Evolutionary conservation across 768 basidiomycete species (phyloP), one percentile per base, ranked within the genome.

Genomic region (Tubosaeta sp.): DNA sequence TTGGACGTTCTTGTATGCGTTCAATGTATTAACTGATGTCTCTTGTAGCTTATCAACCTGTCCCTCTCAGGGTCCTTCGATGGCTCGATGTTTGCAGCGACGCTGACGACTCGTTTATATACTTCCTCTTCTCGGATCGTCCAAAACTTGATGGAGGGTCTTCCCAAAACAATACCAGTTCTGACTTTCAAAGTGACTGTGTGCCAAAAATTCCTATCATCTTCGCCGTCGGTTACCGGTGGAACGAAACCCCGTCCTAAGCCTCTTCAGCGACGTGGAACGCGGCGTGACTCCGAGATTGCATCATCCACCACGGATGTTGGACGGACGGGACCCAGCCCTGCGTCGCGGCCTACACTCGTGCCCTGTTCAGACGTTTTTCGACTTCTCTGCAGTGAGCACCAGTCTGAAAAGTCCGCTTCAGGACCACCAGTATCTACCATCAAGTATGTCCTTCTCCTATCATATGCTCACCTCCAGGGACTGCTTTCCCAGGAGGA

Each of bases 101-200:
- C 70, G 17, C 56, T 76, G 29, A 71, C 69, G 51, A 70, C 63
- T 31, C 71, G 71, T n/a, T 53, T 76, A 10, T 57, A 68, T 17
- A 64, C 68, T 2, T 59, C 63, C 26, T 52, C 66, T 9, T 53
- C 70, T 5, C 60, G 71, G 48, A 58, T 62, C 4, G 49, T 69
- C 14, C 64, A 62, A n/a, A 60, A 55, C n/a, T 58, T 80, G 43
- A 65, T 79, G 56, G 69, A 70, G 17, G 54, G 62, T 43, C 56
- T 80, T 25, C 60, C 63, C 3, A 71, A 70, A 42, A 71, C 76
- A 12, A 57, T 65, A 17, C 55, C 73, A 4, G 53, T 63, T 3
- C 66, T 73, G 44, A 61, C 60, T 22, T 79, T 80, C 49, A 79
- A 78, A 61, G 52, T 79, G 5, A 57, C 66, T 0, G 57, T 79